phyloP scores from a whole-genome alignment of 2,329 filamentous ascomycete genomes.

The Myriosclerotinia scirpicola region DNA sequence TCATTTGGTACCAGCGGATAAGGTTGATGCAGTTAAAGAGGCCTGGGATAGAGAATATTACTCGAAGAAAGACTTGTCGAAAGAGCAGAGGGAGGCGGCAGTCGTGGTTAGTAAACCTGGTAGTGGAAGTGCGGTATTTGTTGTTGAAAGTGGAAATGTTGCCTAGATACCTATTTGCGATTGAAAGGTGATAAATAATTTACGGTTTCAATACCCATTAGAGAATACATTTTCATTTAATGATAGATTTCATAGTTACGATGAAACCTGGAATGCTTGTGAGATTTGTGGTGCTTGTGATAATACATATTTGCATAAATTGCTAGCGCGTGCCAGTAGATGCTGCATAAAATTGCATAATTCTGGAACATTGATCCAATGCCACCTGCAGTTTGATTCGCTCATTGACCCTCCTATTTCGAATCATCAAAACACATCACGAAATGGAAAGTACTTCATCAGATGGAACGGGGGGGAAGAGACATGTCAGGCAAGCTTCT shows the following conservation, averaged over 20 bases:
- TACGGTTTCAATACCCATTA: slow-evolving; percentile 4
- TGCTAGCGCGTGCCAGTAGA: neutral
- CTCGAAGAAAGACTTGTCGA: slow-evolving; percentile 60
- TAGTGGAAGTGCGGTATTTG: slow-evolving; percentile 62
- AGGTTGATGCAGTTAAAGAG: slow-evolving; percentile 73
- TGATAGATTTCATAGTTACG: neutral
- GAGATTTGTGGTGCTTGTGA: too few relatives aligned
- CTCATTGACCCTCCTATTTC: neutral
- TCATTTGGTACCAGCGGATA: slow-evolving; percentile 83
- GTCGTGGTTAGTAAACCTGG: slow-evolving; percentile 89
- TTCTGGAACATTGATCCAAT: neutral
- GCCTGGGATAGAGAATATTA: slow-evolving; percentile 85
- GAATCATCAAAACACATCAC: neutral
- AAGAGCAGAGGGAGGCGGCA: slow-evolving; percentile 73
- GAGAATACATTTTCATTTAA: neutral
- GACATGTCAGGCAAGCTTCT: slow-evolving; percentile 20
- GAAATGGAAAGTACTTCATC: slow-evolving; percentile 18
- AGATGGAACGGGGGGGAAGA: slow-evolving; percentile 10
- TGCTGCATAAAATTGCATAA: slow-evolving; percentile 7
- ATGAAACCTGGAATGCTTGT: too few relatives aligned
- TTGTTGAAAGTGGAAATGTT: slow-evolving; percentile 39
- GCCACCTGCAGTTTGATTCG: neutral
- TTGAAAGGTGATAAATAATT: neutral
- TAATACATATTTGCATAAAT: neutral
- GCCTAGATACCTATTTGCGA: slow-evolving; percentile 15